These are phyloP conservation scores for Neurospora intermedia DNA, from an alignment of 495 filamentous ascomycete genomes.

Conservation along the genomic window DNA sequence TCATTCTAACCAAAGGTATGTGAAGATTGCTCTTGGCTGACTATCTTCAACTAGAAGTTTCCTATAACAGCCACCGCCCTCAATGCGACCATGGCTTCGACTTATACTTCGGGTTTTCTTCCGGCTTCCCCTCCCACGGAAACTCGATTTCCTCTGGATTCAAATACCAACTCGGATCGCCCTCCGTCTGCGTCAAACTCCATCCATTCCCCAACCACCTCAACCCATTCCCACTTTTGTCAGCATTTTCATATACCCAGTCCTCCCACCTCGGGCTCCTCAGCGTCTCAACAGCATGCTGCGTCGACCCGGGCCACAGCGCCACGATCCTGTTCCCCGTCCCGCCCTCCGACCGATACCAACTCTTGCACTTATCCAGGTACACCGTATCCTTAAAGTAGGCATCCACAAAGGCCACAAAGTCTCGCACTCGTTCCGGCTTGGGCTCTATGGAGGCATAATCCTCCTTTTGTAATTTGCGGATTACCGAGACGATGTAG, in stretches of 20 bases:
- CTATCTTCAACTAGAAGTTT: background rate
- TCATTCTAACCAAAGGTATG: background rate
- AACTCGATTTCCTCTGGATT: slow-evolving; percentile 34
- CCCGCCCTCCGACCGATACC: slow-evolving; percentile 45
- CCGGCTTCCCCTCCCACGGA: slow-evolving; percentile 29
- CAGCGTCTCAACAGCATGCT: slow-evolving; percentile 34
- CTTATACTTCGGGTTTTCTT: slow-evolving; percentile 31
- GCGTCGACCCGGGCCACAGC: slow-evolving; percentile 33
- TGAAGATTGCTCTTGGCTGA: background rate
- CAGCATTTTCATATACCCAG: slow-evolving; percentile 25
- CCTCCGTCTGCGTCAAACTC: slow-evolving; percentile 32
- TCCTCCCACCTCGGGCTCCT: slow-evolving; percentile 36
- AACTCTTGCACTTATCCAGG: slow-evolving; percentile 56
- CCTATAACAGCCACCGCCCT: background rate
- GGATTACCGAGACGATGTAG: slow-evolving; percentile 52
- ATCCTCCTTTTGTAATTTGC: slow-evolving; percentile 57
- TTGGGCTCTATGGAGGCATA: slow-evolving; percentile 48
- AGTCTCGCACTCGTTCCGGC: slow-evolving; percentile 47
- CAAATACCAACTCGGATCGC: slow-evolving; percentile 41
- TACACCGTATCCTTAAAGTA: slow-evolving; percentile 57
- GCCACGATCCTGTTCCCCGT: slow-evolving; percentile 25
- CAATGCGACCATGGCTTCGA: slow-evolving; percentile 39
- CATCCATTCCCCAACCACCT: slow-evolving; percentile 43
- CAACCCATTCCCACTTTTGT: slow-evolving; percentile 17
- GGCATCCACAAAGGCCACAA: slow-evolving; percentile 46